Evolutionary conservation across 306 rosid genomes (phyloP).

Genomic region (Myrica gale): DNA sequence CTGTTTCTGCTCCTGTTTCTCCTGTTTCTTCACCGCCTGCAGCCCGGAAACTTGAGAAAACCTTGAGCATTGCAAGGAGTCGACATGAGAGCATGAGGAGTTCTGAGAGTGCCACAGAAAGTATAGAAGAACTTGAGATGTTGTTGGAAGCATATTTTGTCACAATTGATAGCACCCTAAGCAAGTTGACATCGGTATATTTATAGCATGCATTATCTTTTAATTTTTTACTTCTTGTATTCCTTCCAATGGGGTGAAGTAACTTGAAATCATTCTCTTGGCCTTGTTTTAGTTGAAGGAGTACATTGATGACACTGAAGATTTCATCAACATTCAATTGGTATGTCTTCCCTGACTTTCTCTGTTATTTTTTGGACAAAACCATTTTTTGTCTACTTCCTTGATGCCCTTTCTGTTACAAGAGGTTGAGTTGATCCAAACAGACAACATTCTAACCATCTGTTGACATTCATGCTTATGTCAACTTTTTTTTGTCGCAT

Average conservation of each 20-base stretch:
- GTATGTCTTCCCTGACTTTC: conserved; percentile 26
- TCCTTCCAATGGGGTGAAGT: neutral
- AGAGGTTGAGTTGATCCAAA: neutral
- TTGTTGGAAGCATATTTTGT: conserved; percentile 97
- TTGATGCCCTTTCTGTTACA: neutral
- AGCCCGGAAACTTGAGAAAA: conserved; percentile 76
- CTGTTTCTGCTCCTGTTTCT: conserved; percentile 98
- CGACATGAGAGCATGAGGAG: conserved; percentile 91
- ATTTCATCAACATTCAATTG: conserved; percentile 97
- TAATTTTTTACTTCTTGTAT: conserved; percentile 9
- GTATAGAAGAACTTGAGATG: conserved; percentile 99
- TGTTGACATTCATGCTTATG: neutral
- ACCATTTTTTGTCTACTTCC: neutral
- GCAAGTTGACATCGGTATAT: conserved; percentile 94
- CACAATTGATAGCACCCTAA: conserved; percentile 92
- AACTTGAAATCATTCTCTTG: conserved; percentile 20
- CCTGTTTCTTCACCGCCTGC: conserved; percentile 97
- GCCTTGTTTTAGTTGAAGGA: conserved; percentile 79
- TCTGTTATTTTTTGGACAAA: neutral
- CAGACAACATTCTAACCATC: neutral
- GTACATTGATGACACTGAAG: conserved; percentile 97
- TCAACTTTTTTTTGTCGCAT: neutral
- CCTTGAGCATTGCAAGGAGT: conserved; percentile 90
- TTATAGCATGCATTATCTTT: conserved; percentile 16
- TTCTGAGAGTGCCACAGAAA: conserved; percentile 73